Conservation (phyloP, 192 early-diverging fungal genomes). For the Geosiphon pyriformis region DNA sequence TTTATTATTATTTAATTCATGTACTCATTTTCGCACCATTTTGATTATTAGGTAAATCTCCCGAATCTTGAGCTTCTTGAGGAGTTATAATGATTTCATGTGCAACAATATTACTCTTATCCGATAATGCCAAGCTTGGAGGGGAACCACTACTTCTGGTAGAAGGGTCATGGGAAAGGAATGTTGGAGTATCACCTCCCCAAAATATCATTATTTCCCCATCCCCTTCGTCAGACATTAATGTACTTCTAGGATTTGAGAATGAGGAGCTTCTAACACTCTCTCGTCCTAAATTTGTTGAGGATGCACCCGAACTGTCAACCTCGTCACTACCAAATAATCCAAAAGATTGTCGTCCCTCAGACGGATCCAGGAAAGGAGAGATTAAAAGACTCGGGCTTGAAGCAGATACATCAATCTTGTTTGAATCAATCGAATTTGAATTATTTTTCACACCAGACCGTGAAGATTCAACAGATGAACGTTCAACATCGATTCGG, state of each 20-base stretch:
- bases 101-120: no score
- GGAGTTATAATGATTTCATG: no score
- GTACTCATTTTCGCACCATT: background rate
- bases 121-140: no score
- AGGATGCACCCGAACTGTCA: background rate
- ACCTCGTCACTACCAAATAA: slow-evolving; percentile 16
- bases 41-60: background rate
- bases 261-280: slow-evolving; percentile 9
- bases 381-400: background rate
- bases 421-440: slow-evolving; percentile 5
- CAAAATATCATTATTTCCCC: slow-evolving; percentile 24
- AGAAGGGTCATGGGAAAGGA: no score
- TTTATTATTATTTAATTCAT: no score
- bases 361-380: background rate
- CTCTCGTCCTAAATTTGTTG: slow-evolving; percentile 16
- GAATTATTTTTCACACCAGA: background rate
- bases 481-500: slow-evolving; percentile 1
- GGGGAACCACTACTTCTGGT: background rate
- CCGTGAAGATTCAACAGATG: slow-evolving; percentile 1
- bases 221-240: slow-evolving; percentile 23
- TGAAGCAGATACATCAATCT: background rate
- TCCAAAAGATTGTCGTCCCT: slow-evolving; percentile 15
- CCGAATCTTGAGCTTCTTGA: background rate
- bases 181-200: slow-evolving; percentile 8
- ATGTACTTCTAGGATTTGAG: slow-evolving; percentile 16